A percentile compares a stretch with the other conserved stretches of the same genome.
These are phyloP conservation scores for Phytophthora cryptogea DNA, from an alignment of 352 stramenopile species.

Conservation along the genomic window DNA sequence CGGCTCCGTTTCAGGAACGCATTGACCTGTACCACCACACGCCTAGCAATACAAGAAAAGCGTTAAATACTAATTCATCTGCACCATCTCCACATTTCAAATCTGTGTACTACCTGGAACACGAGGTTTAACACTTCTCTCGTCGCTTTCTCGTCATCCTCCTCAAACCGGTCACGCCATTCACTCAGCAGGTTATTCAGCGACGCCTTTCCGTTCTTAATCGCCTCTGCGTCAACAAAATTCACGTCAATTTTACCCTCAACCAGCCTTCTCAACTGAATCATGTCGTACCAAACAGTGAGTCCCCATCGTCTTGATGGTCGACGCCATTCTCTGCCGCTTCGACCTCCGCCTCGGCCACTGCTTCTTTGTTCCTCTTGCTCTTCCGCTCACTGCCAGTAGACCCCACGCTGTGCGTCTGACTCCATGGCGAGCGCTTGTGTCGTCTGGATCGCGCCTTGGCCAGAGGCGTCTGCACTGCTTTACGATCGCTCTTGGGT, in stretches of 20 bases:
- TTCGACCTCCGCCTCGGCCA: slow-evolving; percentile 7
- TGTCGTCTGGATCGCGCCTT: slow-evolving; percentile 26
- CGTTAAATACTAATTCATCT: slow-evolving; percentile 23
- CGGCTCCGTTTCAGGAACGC: slow-evolving; percentile 50
- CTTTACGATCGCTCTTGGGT: slow-evolving; percentile 21
- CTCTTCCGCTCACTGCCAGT: slow-evolving; percentile 5
- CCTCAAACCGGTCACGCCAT: slow-evolving; percentile 79
- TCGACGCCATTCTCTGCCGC: slow-evolving; percentile 9
- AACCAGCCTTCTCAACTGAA: background rate
- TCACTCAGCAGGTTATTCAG: slow-evolving; percentile 56
- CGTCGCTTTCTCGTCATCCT: slow-evolving; percentile 50
- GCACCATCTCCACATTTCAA: background rate
- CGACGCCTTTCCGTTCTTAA: slow-evolving; percentile 58
- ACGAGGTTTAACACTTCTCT: slow-evolving; percentile 84
- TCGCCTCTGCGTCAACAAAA: slow-evolving; percentile 43
- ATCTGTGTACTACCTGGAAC: slow-evolving; percentile 45
- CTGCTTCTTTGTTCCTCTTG: slow-evolving; percentile 9
- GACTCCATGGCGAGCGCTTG: slow-evolving; percentile 42
- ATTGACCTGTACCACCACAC: slow-evolving; percentile 60
- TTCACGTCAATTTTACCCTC: background rate
- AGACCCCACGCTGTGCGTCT: slow-evolving; percentile 22
- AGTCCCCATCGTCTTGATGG: slow-evolving; percentile 20
- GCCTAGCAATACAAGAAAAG: slow-evolving; percentile 26
- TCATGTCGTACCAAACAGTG: slow-evolving; percentile 35
- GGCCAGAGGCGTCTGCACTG: slow-evolving; percentile 12